These are phyloP conservation scores for Chloropicon primus DNA, from an alignment of 139 green algal species.

Conservation along the genomic window DNA sequence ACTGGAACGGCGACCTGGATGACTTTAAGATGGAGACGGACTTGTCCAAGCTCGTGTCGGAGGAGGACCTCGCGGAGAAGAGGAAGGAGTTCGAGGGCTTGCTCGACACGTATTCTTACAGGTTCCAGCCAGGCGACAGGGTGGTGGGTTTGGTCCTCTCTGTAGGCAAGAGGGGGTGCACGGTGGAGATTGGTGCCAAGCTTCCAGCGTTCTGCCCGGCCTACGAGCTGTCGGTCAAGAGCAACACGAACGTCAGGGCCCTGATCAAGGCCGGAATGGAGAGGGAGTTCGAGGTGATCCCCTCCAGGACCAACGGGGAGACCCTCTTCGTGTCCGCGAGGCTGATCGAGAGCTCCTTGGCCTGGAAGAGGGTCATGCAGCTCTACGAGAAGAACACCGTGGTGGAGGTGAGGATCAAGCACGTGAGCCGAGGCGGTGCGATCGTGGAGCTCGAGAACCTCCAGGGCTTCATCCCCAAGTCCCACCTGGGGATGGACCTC, in stretches of 20 bases:
- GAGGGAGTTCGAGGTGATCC: neutral
- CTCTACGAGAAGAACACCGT: neutral
- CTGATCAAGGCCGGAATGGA: neutral
- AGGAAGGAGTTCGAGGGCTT: slow-evolving; percentile 23
- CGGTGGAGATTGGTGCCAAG: slow-evolving; percentile 90
- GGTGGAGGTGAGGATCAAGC: neutral
- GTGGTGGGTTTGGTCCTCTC: slow-evolving; percentile 57
- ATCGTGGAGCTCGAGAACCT: slow-evolving; percentile 58
- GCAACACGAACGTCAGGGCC: neutral
- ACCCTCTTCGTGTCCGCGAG: neutral
- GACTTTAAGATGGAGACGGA: neutral
- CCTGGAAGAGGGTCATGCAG: neutral
- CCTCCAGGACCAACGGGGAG: neutral
- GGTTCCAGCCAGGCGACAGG: slow-evolving; percentile 43
- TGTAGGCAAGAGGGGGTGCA: slow-evolving; percentile 71
- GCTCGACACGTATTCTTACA: slow-evolving; percentile 29
- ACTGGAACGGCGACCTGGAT: neutral
- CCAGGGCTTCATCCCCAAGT: slow-evolving; percentile 66
- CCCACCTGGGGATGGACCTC: slow-evolving; percentile 32
- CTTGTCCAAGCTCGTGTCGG: neutral
- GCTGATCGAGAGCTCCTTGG: neutral
- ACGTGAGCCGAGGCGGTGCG: slow-evolving; percentile 62
- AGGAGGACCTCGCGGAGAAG: neutral
- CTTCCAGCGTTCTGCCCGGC: slow-evolving; percentile 62
- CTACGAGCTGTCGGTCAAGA: slow-evolving; percentile 41